Evolutionary conservation across 2,329 filamentous ascomycete genomes (phyloP).

Genomic region (Curvularia lunata): DNA sequence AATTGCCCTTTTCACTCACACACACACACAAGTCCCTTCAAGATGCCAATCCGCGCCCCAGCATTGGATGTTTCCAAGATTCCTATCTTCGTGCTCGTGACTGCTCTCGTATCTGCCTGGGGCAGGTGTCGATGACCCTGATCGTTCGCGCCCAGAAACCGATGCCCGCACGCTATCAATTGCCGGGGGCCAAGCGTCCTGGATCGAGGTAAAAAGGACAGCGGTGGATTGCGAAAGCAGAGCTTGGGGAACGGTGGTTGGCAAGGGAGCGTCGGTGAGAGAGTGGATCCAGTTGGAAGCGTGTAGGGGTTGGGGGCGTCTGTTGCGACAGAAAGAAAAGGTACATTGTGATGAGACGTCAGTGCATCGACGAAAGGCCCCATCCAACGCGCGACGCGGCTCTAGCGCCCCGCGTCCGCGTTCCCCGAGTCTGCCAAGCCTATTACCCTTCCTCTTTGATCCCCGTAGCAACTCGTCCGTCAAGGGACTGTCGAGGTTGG

Average conservation of each 20-base stretch:
- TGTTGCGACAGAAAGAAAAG: constrained; percentile 15
- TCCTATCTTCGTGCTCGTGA: constrained; percentile 7
- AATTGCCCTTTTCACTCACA: constrained; percentile 9
- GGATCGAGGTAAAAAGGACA: not conserved
- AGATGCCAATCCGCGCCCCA: constrained; percentile 14
- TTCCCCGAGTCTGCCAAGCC: constrained; percentile 26
- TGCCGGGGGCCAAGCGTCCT: not conserved
- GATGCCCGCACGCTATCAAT: constrained; percentile 6
- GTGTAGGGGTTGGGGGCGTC: constrained; percentile 7
- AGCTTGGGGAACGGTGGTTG: not conserved
- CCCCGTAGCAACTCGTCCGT: constrained; percentile 10
- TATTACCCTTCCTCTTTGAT: constrained; percentile 26
- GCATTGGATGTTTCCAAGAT: constrained; percentile 18
- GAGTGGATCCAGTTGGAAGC: constrained; percentile 3
- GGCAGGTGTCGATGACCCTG: constrained; percentile 1
- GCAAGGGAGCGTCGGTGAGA: constrained; percentile 10
- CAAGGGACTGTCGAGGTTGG: not conserved
- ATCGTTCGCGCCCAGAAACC: constrained; percentile 15
- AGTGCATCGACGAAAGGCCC: constrained; percentile 32
- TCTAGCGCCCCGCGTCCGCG: constrained; percentile 29
- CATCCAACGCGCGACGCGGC: constrained; percentile 26
- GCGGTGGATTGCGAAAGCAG: not conserved
- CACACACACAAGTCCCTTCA: constrained; percentile 11
- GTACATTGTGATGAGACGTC: constrained; percentile 20
- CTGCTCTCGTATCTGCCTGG: constrained; percentile 18